Evolutionary conservation across 352 stramenopile genomes (phyloP).

Genomic region (Phytophthora cactorum): DNA sequence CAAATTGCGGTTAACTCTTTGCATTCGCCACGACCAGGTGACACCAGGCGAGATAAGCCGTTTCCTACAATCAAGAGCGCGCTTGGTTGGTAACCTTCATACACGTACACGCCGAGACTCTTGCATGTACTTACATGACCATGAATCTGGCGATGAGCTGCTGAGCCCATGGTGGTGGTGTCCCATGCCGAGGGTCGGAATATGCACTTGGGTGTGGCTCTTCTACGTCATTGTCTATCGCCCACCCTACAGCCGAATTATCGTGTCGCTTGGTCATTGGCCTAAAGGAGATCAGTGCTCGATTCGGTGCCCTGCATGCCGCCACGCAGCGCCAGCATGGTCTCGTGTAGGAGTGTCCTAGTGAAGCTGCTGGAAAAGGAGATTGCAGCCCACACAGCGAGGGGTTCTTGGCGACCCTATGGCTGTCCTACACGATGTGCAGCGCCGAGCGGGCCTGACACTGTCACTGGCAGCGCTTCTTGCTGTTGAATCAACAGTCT

Average conservation of each 20-base stretch:
- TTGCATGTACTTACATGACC: background rate
- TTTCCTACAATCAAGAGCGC: slow-evolving; percentile 9
- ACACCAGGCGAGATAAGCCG: slow-evolving; percentile 2
- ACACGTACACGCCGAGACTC: background rate
- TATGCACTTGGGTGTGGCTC: background rate
- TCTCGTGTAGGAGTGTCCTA: background rate
- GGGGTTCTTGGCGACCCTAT: slow-evolving; percentile 19
- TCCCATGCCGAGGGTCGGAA: slow-evolving; percentile 14
- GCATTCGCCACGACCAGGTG: slow-evolving; percentile 2
- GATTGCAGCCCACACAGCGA: background rate
- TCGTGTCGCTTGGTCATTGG: slow-evolving; percentile 24
- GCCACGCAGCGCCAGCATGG: background rate
- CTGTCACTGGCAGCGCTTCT: background rate
- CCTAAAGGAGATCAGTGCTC: background rate
- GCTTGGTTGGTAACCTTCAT: background rate
- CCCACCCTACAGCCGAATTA: slow-evolving; percentile 5
- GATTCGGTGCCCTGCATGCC: too few species aligned
- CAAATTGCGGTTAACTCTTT: background rate
- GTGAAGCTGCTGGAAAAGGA: slow-evolving; percentile 1
- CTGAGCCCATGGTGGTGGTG: slow-evolving; percentile 1
- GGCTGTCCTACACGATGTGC: slow-evolving; percentile 23
- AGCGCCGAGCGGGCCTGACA: background rate
- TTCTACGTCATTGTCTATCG: slow-evolving; percentile 14
- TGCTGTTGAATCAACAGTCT: background rate
- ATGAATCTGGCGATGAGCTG: slow-evolving; percentile 1